These are phyloP conservation scores for Dactylellina leptospora DNA, from an alignment of 2,329 filamentous ascomycete genomes.

Conservation along the genomic window DNA sequence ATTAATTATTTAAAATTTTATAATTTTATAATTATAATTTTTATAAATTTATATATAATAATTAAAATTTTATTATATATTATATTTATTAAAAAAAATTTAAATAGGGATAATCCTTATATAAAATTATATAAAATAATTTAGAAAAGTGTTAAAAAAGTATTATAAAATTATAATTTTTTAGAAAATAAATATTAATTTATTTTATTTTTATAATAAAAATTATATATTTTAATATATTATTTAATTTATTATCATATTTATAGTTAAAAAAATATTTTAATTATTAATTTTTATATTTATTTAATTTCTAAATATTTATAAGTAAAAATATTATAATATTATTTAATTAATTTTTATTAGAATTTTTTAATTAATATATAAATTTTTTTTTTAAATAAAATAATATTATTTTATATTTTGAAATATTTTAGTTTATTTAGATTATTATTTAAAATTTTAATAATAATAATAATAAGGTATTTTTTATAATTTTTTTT, in stretches of 20 bases:
- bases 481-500: background rate
- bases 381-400: conserved; percentile 7
- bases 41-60: conserved; percentile 3
- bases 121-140: background rate
- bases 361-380: conserved; percentile 2
- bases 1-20: background rate
- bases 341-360: conserved; percentile 10
- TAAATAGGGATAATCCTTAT: background rate
- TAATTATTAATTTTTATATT: conserved; percentile 7
- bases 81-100: background rate
- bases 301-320: conserved; percentile 19
- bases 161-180: background rate
- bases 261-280: conserved; percentile 7
- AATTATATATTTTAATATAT: conserved; percentile 15
- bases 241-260: conserved; percentile 20
- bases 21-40: background rate
- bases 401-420: background rate
- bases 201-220: conserved; percentile 19
- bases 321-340: conserved; percentile 7
- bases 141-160: no score
- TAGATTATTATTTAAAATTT: conserved; percentile 6
- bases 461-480: background rate
- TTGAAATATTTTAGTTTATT: conserved; percentile 9
- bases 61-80: conserved; percentile 12
- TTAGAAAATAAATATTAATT: background rate